These are phyloP conservation scores for Amoebophrya sp. DNA, from an alignment of 169 alveolate genomes.

Conservation along the genomic window DNA sequence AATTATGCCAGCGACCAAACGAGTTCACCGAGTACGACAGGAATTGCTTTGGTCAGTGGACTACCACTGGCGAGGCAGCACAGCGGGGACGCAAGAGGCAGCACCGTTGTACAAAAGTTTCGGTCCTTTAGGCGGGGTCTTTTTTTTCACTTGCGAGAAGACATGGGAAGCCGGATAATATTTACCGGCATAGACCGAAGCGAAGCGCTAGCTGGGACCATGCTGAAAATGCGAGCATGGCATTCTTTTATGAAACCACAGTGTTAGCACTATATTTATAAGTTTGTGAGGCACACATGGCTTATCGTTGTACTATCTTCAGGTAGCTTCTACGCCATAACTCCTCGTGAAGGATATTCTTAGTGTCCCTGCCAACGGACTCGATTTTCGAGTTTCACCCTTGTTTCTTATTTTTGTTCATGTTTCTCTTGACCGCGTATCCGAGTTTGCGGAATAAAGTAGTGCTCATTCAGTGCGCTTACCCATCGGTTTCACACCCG, in stretches of 20 bases:
- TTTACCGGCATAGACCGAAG: slow-evolving; percentile 49
- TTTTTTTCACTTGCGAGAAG: background rate
- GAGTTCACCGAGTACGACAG: background rate
- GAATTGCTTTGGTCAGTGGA: background rate
- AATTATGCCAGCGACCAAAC: background rate
- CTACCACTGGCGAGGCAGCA: background rate
- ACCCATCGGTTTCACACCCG: slow-evolving; percentile 34
- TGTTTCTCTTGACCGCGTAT: background rate
- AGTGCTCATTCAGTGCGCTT: slow-evolving; percentile 45
- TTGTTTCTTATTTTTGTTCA: too few species aligned
- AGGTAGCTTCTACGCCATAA: too few species aligned
- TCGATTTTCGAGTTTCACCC: too few species aligned
- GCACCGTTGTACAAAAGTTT: background rate
- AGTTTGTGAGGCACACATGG: too few species aligned
- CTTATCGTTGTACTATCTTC: too few species aligned
- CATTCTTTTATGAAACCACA: slow-evolving; percentile 29
- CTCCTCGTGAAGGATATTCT: too few species aligned
- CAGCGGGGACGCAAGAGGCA: background rate
- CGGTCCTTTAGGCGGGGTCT: background rate
- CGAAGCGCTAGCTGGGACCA: slow-evolving; percentile 48
- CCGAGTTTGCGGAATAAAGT: background rate
- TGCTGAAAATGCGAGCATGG: slow-evolving; percentile 42
- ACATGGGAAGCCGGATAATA: slow-evolving; percentile 33
- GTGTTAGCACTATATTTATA: too few species aligned
- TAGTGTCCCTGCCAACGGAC: too few species aligned